These are phyloP conservation scores for Vitis vinifera DNA, from an alignment of 164 flowering plant genomes.

Conservation along the genomic window DNA sequence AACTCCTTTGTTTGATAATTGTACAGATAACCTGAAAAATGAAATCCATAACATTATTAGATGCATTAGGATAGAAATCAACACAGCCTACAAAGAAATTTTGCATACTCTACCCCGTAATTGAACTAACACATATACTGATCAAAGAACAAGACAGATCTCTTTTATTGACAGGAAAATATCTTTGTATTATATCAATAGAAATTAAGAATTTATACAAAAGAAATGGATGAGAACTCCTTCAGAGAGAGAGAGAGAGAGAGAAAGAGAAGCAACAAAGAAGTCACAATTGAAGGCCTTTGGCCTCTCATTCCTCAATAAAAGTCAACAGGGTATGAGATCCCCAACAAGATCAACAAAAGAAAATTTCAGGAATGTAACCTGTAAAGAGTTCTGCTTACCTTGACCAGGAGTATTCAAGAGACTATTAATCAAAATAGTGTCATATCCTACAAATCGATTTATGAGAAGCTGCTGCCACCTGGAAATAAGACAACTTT, in stretches of 20 bases:
- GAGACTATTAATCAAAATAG: conserved; percentile 91
- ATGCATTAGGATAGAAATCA: background rate
- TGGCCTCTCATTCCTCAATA: too few species aligned
- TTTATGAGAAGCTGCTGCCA: conserved; percentile 97
- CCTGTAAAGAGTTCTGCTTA: conserved; percentile 10
- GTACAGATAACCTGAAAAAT: conserved; percentile 77
- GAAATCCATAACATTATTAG: conserved; percentile 1
- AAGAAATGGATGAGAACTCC: too few species aligned
- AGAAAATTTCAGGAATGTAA: background rate
- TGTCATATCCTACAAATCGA: conserved; percentile 92
- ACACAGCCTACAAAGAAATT: background rate
- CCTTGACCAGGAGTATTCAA: conserved; percentile 87
- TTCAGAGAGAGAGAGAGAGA: too few species aligned
- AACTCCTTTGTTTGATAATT: conserved; percentile 91
- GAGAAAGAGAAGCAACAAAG: too few species aligned
- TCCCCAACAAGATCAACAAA: background rate
- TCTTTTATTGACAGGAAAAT: too few species aligned
- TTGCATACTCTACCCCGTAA: background rate
- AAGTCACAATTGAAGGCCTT: too few species aligned
- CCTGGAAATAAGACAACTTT: conserved; percentile 36
- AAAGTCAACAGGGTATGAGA: too few species aligned
- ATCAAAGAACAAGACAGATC: background rate
- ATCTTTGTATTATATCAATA: too few species aligned
- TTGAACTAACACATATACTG: background rate
- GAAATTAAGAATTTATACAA: too few species aligned